A percentile compares a stretch with the other conserved stretches of the same genome.
Evolutionary conservation across 495 filamentous ascomycete genomes (phyloP).

Genomic region (Penicillium manginii): DNA sequence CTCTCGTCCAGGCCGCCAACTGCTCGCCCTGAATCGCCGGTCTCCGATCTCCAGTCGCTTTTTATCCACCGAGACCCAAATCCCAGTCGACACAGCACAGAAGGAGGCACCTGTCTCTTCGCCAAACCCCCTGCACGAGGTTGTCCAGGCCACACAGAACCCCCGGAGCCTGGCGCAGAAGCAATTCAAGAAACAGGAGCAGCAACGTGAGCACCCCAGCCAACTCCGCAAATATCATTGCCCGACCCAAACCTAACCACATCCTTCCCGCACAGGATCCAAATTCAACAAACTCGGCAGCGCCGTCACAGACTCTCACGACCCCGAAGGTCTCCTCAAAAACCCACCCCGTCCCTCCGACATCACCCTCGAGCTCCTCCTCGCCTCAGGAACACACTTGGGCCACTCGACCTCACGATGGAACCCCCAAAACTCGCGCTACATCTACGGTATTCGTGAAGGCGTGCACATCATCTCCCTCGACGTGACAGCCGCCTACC

Average conservation of each 20-base stretch:
- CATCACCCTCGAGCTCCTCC: conserved; percentile 86
- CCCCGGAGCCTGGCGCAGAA: neutral
- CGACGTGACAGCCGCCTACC: conserved; percentile 81
- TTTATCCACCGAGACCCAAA: conserved; percentile 37
- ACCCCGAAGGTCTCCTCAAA: conserved; percentile 65
- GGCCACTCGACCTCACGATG: conserved; percentile 91
- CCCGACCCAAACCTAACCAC: neutral
- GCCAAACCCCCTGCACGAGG: conserved; percentile 23
- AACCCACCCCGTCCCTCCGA: conserved; percentile 77
- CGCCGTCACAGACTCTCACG: conserved; percentile 49
- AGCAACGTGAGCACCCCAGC: conserved; percentile 26
- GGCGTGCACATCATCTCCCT: conserved; percentile 94
- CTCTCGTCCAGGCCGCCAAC: conserved; percentile 43
- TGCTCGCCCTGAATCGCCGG: conserved; percentile 42
- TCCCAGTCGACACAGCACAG: conserved; percentile 30
- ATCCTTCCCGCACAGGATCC: conserved; percentile 23
- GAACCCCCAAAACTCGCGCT: conserved; percentile 93
- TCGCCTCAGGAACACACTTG: conserved; percentile 89
- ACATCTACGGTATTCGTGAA: conserved; percentile 90
- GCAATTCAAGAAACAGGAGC: conserved; percentile 14
- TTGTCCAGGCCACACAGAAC: conserved; percentile 14
- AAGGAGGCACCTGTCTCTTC: conserved; percentile 16
- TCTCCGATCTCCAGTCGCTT: conserved; percentile 42
- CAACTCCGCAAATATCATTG: neutral
- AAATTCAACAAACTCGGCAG: conserved; percentile 40